These are phyloP conservation scores for Insectozyma bohioensis DNA, from an alignment of 1,139 yeast species.

Conservation along the genomic window DNA sequence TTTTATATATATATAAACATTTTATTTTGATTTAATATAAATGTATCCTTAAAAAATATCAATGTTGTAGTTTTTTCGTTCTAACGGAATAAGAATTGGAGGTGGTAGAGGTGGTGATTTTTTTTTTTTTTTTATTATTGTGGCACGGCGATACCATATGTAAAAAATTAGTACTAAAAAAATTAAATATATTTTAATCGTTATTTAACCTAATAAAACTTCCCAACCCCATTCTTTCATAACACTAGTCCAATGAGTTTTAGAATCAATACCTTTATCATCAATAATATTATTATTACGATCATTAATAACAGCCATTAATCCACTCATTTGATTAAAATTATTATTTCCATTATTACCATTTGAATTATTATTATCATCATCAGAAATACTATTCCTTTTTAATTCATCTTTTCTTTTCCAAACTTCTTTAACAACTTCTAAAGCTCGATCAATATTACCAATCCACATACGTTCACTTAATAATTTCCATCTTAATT, in stretches of 20 bases:
- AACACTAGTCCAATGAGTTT: conserved; percentile 66
- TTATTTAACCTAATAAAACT: conserved; percentile 50
- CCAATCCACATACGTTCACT: conserved; percentile 61
- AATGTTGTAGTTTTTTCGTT: no score
- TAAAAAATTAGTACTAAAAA: no score
- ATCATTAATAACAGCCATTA: conserved; percentile 42
- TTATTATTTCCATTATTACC: conserved; percentile 16
- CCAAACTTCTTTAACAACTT: conserved; percentile 74
- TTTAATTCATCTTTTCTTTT: conserved; percentile 49
- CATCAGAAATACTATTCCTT: conserved; percentile 21
- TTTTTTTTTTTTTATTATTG: no score
- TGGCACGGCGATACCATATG: no score
- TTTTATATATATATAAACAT: no score
- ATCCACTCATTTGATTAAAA: conserved; percentile 36
- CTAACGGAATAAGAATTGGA: no score
- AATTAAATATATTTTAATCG: no score
- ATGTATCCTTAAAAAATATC: not conserved
- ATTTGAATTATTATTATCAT: conserved; percentile 15
- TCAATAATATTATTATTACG: conserved; percentile 28
- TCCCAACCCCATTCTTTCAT: conserved; percentile 82
- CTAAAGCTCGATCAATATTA: conserved; percentile 62
- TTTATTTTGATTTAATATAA: no score
- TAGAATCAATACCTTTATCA: conserved; percentile 46
- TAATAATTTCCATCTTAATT: conserved; percentile 56
- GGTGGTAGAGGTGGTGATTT: no score